A percentile compares a stretch with the other conserved stretches of the same genome.
Evolutionary conservation across 2,329 filamentous ascomycete species (phyloP).

Genomic region (Periconia sp.): DNA sequence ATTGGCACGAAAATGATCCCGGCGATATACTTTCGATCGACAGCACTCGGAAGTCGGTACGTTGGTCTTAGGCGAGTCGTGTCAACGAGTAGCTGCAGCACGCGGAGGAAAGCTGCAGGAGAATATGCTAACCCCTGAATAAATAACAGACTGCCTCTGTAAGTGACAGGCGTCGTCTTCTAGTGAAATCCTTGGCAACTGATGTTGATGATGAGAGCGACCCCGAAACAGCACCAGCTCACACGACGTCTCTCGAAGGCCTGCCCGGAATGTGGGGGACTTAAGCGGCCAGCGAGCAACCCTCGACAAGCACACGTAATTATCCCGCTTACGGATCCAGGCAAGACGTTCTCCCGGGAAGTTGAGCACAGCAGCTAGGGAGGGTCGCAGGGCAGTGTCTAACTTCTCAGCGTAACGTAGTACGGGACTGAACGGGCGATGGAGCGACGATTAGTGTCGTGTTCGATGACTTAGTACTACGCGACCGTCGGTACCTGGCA

Average conservation of each 20-base stretch:
- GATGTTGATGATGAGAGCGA: too few relatives aligned
- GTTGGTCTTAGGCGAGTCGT: too few relatives aligned
- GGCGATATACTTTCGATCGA: too few relatives aligned
- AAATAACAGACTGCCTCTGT: too few relatives aligned
- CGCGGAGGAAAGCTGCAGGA: too few relatives aligned
- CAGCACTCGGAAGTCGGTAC: too few relatives aligned
- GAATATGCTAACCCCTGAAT: too few relatives aligned
- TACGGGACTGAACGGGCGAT: slow-evolving; percentile 13
- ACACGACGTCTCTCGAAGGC: too few relatives aligned
- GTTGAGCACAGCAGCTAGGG: slow-evolving; percentile 4
- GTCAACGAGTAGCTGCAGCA: too few relatives aligned
- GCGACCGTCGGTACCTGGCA: slow-evolving; percentile 1
- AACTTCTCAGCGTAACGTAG: slow-evolving; percentile 10
- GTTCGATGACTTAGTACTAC: slow-evolving; percentile 9
- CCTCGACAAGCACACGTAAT: not conserved
- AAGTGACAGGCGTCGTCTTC: too few relatives aligned
- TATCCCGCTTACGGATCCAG: not conserved
- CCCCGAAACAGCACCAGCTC: too few relatives aligned
- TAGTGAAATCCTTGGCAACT: too few relatives aligned
- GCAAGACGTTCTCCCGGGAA: not conserved
- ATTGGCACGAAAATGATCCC: not conserved
- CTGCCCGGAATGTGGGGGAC: not conserved
- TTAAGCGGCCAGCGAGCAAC: not conserved
- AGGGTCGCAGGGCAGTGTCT: slow-evolving; percentile 7
- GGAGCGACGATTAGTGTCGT: slow-evolving; percentile 9